Base-by-base conservation (phyloP, 768 basidiomycete genomes). In the Pisolithus microcarpus region DNA sequence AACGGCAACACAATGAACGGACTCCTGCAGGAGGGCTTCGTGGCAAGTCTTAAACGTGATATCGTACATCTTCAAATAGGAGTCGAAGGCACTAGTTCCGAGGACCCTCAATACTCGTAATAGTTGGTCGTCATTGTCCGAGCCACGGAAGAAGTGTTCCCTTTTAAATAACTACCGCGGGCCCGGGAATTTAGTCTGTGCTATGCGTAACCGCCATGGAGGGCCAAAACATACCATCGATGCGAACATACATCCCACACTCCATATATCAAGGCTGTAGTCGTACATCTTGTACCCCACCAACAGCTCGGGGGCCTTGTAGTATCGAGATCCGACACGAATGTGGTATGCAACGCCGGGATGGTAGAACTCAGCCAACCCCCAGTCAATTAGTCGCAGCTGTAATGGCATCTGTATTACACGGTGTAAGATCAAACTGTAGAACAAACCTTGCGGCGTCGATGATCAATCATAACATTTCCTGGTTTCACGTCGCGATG, bases 321-420 rank as follows among this genome's bases (percentile, higher is more conserved):
- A 87, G 65, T 85, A 85, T 57, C 83, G 73, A 48, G 76, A 79
- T 18, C 84, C 83, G 19, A 86, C 85, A 28, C 85, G 76, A 52
- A 86, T 82, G 60, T 86, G 84, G 67, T 85, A 85, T 34, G 83
- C 77, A 43, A 78, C 81, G 43, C 75, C 75, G 2, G 83, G 79
- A 58, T 85, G 82, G 62, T 86, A 87, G 65, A 87, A 87, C 61
- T 87, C 85, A 34, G 84, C 85, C 49, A 87, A 65, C 31, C 85
- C 85, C 85, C 85, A 87, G 66, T 87, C 85, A 54, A 86, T 87
- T 52, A 87, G 63, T 23, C 75, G 69, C 44, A 79, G 61, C 78
- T 79, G 54, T 26, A 54, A 46, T 16, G 18, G 11, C 13, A 31
- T 42, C 46, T n/a, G 31, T 30, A 15, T 38, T 52, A 44, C 52